A percentile compares a stretch with the other conserved stretches of the same genome.
Evolutionary conservation across 805 yeast genomes (phyloP).

Genomic region (Ogataea corticis): DNA sequence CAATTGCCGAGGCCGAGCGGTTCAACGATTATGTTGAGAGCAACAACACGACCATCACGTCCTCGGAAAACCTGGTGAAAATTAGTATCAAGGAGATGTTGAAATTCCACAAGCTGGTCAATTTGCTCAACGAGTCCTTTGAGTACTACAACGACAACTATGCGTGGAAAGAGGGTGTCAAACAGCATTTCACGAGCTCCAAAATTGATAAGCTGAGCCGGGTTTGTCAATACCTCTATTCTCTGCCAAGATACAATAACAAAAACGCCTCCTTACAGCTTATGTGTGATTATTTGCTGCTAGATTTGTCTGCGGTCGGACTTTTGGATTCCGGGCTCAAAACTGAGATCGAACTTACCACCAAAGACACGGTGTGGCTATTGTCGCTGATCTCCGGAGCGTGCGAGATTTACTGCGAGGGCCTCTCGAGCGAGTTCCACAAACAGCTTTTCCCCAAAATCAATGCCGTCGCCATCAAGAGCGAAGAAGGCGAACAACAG

Average conservation of each 20-base stretch:
- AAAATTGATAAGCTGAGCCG: conserved; percentile 20
- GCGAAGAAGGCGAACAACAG: conserved; percentile 12
- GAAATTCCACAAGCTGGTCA: conserved; percentile 30
- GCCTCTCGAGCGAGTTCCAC: conserved; percentile 19
- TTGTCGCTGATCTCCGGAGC: conserved; percentile 45
- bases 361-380: conserved; percentile 34
- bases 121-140: conserved; percentile 33
- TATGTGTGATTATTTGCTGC: conserved; percentile 41
- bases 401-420: conserved; percentile 31
- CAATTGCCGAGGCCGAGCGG: conserved; percentile 42
- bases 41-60: conserved; percentile 34
- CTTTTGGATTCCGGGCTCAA: conserved; percentile 35
- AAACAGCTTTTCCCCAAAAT: conserved; percentile 20
- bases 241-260: conserved; percentile 34
- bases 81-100: conserved; percentile 33
- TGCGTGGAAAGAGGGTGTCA: conserved; percentile 4
- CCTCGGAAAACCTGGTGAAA: conserved; percentile 19
- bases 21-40: conserved; percentile 39
- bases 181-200: conserved; percentile 17
- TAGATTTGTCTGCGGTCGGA: conserved; percentile 43
- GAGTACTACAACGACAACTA: conserved; percentile 25
- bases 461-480: neutral
- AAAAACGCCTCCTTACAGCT: conserved; percentile 38
- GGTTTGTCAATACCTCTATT: conserved; percentile 37
- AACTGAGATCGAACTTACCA: conserved; percentile 22